Percentiles rank a stretch among this genome's conserved stretches.
Evolutionary conservation across 169 alveolate species (phyloP).

Genomic region (Plasmodium vivax): DNA sequence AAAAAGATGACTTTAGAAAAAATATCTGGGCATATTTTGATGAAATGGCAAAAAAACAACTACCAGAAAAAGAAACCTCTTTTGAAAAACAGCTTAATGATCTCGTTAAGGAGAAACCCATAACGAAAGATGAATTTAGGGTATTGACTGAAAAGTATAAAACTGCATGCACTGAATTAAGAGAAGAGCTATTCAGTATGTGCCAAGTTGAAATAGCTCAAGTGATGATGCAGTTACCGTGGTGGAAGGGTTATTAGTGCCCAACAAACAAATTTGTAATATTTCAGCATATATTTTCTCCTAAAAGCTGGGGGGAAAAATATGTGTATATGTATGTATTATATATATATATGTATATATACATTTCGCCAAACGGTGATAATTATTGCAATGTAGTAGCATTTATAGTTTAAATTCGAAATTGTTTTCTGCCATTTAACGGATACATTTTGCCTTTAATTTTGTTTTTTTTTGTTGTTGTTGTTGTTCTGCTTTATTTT

Average conservation of each 20-base stretch:
- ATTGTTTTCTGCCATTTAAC: not conserved
- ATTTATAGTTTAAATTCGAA: no score
- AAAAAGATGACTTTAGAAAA: not conserved
- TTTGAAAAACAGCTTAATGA: not conserved
- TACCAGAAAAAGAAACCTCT: not conserved
- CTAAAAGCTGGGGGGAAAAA: not conserved
- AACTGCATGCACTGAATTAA: not conserved
- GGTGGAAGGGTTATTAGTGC: not conserved
- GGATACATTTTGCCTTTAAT: not conserved
- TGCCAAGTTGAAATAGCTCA: conserved; percentile 18
- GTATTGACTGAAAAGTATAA: not conserved
- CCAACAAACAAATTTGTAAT: not conserved
- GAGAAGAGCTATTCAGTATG: not conserved
- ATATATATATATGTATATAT: no score
- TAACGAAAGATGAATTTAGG: not conserved
- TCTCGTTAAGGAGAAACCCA: not conserved
- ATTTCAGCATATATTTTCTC: not conserved
- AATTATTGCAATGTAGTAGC: not conserved
- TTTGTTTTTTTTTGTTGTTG: not conserved
- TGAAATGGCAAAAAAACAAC: not conserved
- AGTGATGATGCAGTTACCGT: not conserved
- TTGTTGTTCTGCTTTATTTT: not conserved
- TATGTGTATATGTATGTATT: no score
- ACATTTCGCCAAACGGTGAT: not conserved
- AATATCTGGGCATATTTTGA: not conserved